phyloP scores from a whole-genome alignment of 164 flowering plant genomes.

The Stephania cephalantha region DNA sequence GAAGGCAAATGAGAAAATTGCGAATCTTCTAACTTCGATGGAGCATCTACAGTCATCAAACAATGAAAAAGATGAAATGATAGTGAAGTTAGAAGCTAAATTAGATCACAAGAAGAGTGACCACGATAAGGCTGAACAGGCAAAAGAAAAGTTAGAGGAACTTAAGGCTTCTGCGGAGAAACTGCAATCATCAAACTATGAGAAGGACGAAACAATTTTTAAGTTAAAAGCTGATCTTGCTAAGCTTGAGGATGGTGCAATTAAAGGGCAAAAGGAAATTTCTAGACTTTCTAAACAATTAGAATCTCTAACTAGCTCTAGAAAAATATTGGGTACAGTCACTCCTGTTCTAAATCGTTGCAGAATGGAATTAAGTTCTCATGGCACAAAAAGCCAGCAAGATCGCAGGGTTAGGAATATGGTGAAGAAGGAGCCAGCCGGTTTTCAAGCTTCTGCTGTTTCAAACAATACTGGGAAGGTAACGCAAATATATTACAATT shows the following conservation, averaged over 20 bases:
- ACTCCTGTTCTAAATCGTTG: constrained; percentile 42
- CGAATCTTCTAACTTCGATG: constrained; percentile 33
- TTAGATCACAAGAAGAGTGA: constrained; percentile 32
- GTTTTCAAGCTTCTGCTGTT: constrained; percentile 15
- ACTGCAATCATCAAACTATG: constrained; percentile 38
- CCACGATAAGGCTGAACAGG: constrained; percentile 35
- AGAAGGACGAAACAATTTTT: constrained; percentile 48
- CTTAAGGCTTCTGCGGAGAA: constrained; percentile 46
- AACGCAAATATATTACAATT: not conserved
- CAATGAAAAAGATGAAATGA: constrained; percentile 47
- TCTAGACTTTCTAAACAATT: constrained; percentile 45
- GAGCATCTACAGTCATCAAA: constrained; percentile 49
- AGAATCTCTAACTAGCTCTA: constrained; percentile 34
- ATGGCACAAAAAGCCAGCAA: constrained; percentile 14
- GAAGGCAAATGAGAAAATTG: constrained; percentile 46
- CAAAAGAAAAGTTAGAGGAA: constrained; percentile 41
- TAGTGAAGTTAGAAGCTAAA: constrained; percentile 42
- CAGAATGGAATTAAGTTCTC: constrained; percentile 15
- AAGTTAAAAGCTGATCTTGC: constrained; percentile 37
- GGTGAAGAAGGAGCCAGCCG: constrained; percentile 32
- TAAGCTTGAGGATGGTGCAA: constrained; percentile 36
- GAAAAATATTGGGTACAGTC: constrained; percentile 16
- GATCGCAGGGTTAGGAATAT: constrained; percentile 5
- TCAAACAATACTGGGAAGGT: constrained; percentile 15
- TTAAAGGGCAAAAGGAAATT: constrained; percentile 34